Conservation (phyloP, 192 early-diverging fungal species). For the Borealophlyctis nickersoniae region DNA sequence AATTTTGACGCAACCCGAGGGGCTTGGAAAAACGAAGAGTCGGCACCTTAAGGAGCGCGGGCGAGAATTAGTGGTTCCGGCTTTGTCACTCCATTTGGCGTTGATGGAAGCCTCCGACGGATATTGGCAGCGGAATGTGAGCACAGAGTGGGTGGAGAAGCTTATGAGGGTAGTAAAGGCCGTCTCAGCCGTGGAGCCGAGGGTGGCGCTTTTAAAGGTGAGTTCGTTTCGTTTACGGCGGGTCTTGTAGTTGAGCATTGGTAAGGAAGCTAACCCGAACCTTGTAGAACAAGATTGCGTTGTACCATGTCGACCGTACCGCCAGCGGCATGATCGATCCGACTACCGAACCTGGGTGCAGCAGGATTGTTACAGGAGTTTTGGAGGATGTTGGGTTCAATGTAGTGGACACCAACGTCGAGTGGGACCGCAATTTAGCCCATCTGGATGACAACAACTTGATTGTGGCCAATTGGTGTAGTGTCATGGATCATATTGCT, state of each 20-base stretch:
- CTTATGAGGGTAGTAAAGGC: background rate
- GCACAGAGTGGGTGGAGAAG: background rate
- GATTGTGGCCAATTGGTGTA: background rate
- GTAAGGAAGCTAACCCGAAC: too few relatives aligned
- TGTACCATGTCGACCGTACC: constrained; percentile 26
- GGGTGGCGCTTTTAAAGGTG: background rate
- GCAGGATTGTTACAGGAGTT: constrained; percentile 6
- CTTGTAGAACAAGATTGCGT: constrained; percentile 17
- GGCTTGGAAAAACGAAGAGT: background rate
- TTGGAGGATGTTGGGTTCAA: background rate
- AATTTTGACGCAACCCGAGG: background rate
- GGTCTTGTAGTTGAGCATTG: too few relatives aligned
- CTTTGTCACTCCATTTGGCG: constrained; percentile 8
- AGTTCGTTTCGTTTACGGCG: too few relatives aligned
- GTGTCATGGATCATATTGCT: background rate
- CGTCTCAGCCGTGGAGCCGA: background rate
- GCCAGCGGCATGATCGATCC: constrained; percentile 29
- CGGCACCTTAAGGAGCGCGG: background rate
- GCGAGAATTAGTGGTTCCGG: constrained; percentile 12
- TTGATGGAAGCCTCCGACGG: constrained; percentile 12
- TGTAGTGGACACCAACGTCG: background rate
- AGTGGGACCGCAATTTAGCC: constrained; percentile 9
- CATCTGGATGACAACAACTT: background rate
- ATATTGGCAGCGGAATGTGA: constrained; percentile 18
- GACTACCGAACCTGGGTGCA: constrained; percentile 5